Evolutionary conservation across 2,329 filamentous ascomycete species (phyloP).

Genomic region (Myotisia sp.): DNA sequence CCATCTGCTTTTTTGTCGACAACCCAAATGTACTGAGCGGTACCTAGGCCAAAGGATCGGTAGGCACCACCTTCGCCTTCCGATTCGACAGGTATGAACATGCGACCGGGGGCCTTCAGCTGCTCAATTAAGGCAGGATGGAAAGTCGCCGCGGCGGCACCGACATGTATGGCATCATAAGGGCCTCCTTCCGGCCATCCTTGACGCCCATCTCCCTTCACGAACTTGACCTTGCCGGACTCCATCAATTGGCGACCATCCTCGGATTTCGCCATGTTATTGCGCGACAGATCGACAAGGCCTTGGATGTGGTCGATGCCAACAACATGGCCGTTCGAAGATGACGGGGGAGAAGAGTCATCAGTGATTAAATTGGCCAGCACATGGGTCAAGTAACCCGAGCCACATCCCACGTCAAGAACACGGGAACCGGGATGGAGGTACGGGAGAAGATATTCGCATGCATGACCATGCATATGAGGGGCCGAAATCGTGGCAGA

Average conservation of each 20-base stretch:
- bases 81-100: slow-evolving; percentile 51
- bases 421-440: slow-evolving; percentile 43
- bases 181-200: slow-evolving; percentile 46
- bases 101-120: slow-evolving; percentile 59
- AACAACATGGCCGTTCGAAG: slow-evolving; percentile 41
- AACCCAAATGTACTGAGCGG: slow-evolving; percentile 46
- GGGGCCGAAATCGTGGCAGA: slow-evolving; percentile 57
- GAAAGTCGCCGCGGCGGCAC: slow-evolving; percentile 63
- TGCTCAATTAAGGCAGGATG: slow-evolving; percentile 63
- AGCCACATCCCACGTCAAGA: slow-evolving; percentile 62
- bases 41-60: slow-evolving; percentile 14
- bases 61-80: slow-evolving; percentile 21
- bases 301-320: slow-evolving; percentile 60
- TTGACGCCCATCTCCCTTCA: slow-evolving; percentile 58
- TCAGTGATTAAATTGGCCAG: slow-evolving; percentile 57
- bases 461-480: slow-evolving; percentile 57
- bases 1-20: slow-evolving; percentile 49
- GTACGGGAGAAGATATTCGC: slow-evolving; percentile 46
- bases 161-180: slow-evolving; percentile 93
- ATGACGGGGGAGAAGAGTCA: slow-evolving; percentile 11
- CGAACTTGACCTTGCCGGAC: slow-evolving; percentile 52
- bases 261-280: slow-evolving; percentile 51
- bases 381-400: slow-evolving; percentile 76
- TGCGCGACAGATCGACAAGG: slow-evolving; percentile 47
- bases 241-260: slow-evolving; percentile 48